A percentile compares a stretch with the other conserved stretches of the same genome.
These are phyloP conservation scores for Malassezia japonica DNA, from an alignment of 1,284 basidiomycete genomes.

Conservation along the genomic window DNA sequence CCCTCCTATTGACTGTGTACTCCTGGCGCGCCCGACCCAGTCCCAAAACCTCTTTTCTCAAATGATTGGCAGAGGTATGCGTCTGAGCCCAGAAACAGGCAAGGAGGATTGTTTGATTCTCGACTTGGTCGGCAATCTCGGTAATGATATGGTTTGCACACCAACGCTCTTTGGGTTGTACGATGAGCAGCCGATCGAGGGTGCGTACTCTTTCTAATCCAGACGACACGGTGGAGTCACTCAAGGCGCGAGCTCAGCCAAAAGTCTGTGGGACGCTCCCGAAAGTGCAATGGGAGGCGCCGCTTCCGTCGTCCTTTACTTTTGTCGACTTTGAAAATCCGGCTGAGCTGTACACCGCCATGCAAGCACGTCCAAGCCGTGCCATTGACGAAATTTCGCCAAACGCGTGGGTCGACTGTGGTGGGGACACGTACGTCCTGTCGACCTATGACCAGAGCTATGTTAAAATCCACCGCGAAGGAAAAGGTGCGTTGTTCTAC, in stretches of 20 bases:
- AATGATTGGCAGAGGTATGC: conserved; percentile 91
- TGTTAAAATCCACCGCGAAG: conserved; percentile 58
- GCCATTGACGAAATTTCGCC: conserved; percentile 53
- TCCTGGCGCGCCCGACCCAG: conserved; percentile 66
- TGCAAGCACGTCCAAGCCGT: conserved; percentile 53
- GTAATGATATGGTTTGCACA: conserved; percentile 64
- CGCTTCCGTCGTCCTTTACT: conserved; percentile 55
- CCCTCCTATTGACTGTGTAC: conserved; percentile 67
- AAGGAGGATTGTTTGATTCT: conserved; percentile 81
- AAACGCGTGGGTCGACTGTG: conserved; percentile 73
- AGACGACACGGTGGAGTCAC: conserved; percentile 21
- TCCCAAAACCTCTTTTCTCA: conserved; percentile 83
- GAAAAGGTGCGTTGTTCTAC: too few species aligned
- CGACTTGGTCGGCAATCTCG: conserved; percentile 75
- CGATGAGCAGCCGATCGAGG: conserved; percentile 49
- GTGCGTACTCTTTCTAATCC: neutral
- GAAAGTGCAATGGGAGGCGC: too few species aligned
- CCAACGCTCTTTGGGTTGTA: conserved; percentile 81
- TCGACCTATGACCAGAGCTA: conserved; percentile 65
- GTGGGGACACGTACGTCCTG: conserved; percentile 63
- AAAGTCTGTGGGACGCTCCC: too few species aligned
- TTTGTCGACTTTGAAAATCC: conserved; percentile 75
- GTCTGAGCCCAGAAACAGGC: conserved; percentile 67
- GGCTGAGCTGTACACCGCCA: conserved; percentile 52
- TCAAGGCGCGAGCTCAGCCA: conserved; percentile 17